phyloP scores from a whole-genome alignment of 345 rosid genomes.

The Limnanthes douglasii region DNA sequence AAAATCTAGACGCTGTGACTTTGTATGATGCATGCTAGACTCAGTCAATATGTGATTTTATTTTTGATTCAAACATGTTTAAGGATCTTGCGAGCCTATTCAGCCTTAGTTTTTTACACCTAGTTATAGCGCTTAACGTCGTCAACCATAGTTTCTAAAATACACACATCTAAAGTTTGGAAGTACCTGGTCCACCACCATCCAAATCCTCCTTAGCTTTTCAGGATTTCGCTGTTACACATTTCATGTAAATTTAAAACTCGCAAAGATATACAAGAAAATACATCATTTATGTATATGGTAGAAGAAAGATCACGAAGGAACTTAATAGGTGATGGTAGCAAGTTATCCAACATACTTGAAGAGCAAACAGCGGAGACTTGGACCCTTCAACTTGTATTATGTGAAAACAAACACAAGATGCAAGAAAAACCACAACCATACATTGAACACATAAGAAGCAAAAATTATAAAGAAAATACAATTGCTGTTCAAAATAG shows the following conservation, averaged over 20 bases:
- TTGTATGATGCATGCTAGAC: no score
- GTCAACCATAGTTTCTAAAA: no score
- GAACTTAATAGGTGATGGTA: neutral
- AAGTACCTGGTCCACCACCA: no score
- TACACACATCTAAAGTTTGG: no score
- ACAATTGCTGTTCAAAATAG: neutral
- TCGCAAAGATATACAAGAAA: conserved; percentile 17
- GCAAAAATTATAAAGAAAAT: neutral
- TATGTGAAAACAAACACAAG: conserved; percentile 13
- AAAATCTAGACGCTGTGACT: no score
- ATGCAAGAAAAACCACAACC: neutral
- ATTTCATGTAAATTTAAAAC: no score
- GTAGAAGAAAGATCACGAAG: conserved; percentile 1
- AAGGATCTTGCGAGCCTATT: no score
- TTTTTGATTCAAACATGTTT: no score
- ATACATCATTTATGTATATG: conserved; percentile 10
- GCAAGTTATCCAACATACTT: conserved; percentile 27
- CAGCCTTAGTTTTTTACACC: no score
- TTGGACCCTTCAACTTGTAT: conserved; percentile 92
- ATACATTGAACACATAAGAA: conserved; percentile 1
- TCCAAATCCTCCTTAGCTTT: conserved; percentile 93
- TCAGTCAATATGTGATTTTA: no score
- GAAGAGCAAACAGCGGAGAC: conserved; percentile 83
- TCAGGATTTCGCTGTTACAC: conserved; percentile 92
- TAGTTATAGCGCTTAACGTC: no score